Evolutionary conservation across 495 filamentous ascomycete species (phyloP).

Genomic region (Oidiodendron maius): DNA sequence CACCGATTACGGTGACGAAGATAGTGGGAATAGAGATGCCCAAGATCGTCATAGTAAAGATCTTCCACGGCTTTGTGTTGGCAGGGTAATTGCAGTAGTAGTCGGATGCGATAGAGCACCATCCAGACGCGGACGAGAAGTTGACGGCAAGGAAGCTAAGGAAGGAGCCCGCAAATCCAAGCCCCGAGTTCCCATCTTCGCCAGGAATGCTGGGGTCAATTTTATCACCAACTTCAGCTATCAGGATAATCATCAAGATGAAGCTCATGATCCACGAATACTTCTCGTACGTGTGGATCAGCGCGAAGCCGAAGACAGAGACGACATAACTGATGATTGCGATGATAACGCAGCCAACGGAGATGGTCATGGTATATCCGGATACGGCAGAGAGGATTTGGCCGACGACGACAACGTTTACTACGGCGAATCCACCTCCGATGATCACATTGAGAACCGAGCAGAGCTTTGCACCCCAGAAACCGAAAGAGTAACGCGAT

Average conservation of each 20-base stretch:
- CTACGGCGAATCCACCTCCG: slow-evolving; percentile 41
- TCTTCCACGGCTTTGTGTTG: slow-evolving; percentile 43
- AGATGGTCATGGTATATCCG: slow-evolving; percentile 36
- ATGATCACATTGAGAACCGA: slow-evolving; percentile 45
- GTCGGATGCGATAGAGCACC: slow-evolving; percentile 55
- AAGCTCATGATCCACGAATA: slow-evolving; percentile 54
- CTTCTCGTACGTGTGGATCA: slow-evolving; percentile 54
- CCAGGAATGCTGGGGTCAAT: slow-evolving; percentile 34
- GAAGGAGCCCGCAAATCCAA: slow-evolving; percentile 36
- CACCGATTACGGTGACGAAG: slow-evolving; percentile 50
- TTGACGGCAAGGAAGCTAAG: slow-evolving; percentile 49
- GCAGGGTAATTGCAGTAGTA: slow-evolving; percentile 62
- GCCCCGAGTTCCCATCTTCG: slow-evolving; percentile 9
- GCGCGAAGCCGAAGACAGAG: slow-evolving; percentile 52
- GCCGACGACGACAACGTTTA: slow-evolving; percentile 40
- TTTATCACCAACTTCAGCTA: slow-evolving; percentile 40
- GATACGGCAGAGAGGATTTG: slow-evolving; percentile 46
- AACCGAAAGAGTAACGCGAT: slow-evolving; percentile 50
- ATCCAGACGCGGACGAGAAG: slow-evolving; percentile 53
- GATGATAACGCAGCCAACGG: slow-evolving; percentile 39
- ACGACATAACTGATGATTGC: slow-evolving; percentile 48
- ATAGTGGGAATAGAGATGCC: slow-evolving; percentile 48
- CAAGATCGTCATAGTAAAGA: slow-evolving; percentile 44
- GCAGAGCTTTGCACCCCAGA: slow-evolving; percentile 40
- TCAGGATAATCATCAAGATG: slow-evolving; percentile 43